A percentile compares a stretch with the other conserved stretches of the same genome.
phyloP scores from a whole-genome alignment of 805 yeast species.

The Saturnispora diversa region DNA sequence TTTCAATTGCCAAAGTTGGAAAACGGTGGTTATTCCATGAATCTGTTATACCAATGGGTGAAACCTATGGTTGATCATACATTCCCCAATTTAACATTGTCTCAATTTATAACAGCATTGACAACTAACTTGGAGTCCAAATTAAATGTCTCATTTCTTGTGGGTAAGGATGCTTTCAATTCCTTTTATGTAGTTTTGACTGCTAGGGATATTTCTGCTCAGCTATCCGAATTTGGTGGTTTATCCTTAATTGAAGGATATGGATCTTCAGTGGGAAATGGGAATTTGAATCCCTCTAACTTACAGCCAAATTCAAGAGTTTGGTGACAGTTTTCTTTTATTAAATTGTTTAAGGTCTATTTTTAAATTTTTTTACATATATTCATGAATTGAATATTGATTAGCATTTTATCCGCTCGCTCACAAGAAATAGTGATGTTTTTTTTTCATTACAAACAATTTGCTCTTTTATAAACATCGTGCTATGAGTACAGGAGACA shows the following conservation, averaged over 20 bases:
- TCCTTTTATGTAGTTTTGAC: slow-evolving; percentile 34
- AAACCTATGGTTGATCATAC: slow-evolving; percentile 32
- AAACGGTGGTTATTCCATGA: slow-evolving; percentile 18
- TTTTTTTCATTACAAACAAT: too few species aligned
- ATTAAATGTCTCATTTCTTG: slow-evolving; percentile 32
- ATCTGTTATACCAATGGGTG: slow-evolving; percentile 23
- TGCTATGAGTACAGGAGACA: slow-evolving; percentile 14
- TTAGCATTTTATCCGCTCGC: too few species aligned
- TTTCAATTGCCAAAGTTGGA: slow-evolving; percentile 25
- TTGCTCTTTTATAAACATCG: not conserved
- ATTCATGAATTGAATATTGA: too few species aligned
- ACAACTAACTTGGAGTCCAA: slow-evolving; percentile 26
- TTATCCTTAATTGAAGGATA: not conserved
- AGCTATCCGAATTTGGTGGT: not conserved
- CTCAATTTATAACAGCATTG: slow-evolving; percentile 25
- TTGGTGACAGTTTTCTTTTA: too few species aligned
- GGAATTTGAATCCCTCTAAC: not conserved
- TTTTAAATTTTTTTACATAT: too few species aligned
- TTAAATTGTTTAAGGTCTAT: too few species aligned
- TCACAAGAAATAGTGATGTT: too few species aligned
- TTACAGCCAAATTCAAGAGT: not conserved
- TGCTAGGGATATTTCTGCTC: too few species aligned
- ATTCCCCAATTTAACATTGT: slow-evolving; percentile 28
- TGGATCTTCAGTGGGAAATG: not conserved
- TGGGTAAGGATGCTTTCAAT: slow-evolving; percentile 40